Evolutionary conservation across 164 flowering plant genomes (phyloP), one percentile per base, ranked within the genome.

Genomic region (Cinnamomum chago): DNA sequence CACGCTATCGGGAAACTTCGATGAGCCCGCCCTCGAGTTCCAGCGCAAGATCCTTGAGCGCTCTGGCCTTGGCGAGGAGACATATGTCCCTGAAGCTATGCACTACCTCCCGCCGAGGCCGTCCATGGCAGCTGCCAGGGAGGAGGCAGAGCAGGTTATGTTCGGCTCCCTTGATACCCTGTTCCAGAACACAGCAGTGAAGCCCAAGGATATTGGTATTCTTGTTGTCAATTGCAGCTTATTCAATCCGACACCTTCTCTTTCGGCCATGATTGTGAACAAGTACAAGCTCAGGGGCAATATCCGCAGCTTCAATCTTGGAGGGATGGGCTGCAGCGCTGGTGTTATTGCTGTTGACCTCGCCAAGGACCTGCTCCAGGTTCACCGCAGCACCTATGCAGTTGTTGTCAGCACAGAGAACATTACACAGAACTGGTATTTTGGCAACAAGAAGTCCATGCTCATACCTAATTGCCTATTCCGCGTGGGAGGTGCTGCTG

Each of bases 291-390:
- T 93, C 62, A 78, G 95, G 50, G 93, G 92, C 0, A 88, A 89
- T 50, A 85, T 93, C 17, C 81, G 68, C 80, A 88, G 87, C 30
- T 88, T 79, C 69, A 93, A 91, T 75, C 76, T 93, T 24, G 95
- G 94, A 0, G 97, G 97, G 2, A 93, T 93, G 97, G 97, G 97
- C 0, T 90, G 95, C 70, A 86, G 90, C 71, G 95, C 94, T 28
- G 92, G 97, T 1, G 94, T 90, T 0, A 90, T 93, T 9, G 87
- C 95, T 9, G 23, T 93, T 62, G 92, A 89, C 77, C 85, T 93
- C 3, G 97, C 95, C 10, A 86, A 83, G 67, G 93, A 93, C 72
- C 62, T 93, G 79, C 71, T 93, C 18, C 94, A 86, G 70, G 86
- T 88, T 76, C 95, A 93, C 71, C 66, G 93, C 47, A 86, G 84